Base-by-base conservation (phyloP, 129 eudicot genomes). In the Pulicaria dysenterica region DNA sequence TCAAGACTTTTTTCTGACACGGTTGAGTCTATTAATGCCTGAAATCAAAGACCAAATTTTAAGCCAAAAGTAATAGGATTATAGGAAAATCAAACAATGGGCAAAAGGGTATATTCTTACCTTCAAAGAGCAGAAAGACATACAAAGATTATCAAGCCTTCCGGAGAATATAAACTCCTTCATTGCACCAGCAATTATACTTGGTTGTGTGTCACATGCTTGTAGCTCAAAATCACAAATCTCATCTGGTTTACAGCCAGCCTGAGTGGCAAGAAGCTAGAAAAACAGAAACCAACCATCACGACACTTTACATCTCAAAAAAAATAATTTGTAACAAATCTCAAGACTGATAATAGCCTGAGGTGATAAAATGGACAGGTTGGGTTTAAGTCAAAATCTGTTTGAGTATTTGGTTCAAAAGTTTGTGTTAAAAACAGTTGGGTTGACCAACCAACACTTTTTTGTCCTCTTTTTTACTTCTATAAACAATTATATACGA, bases 141-240 rank as follows among this genome's bases (percentile, higher is more conserved):
- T 87, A 83, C 98, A 94, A 40, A 94, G 89, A 73, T 94, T 94
- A 75, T 94, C 98, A 6, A 94, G 96, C 79, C 98, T 87, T 84
- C 98, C 98, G 2, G 98, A 94, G 74, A 84, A 94, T 67, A 94
- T 59, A 79, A 90, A 94, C 49, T 94, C 98, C 85, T 94, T 94
- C 91, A 82, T 65, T 8, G 97, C 95, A 60, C 97, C 98, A 67
- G 91, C 97, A 55, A 94, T 73, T 48, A 84, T 72, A 82, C 98
- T 94, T 64, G 96, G 96, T 84, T 94, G 98, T 63, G 97, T 90
- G 80, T 94, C 97, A 69, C 97, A 94, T 63, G 96, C 95, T 90
- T 94, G 98, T 81, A 94, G 74, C 79, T 94, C 98, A 77, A 94
- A 94, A 80, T 94, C 98, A 63, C 97, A 94, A 59, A 94, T 94